These are phyloP conservation scores for Naganishia friedmannii DNA, from an alignment of 768 basidiomycete species.

Conservation along the genomic window DNA sequence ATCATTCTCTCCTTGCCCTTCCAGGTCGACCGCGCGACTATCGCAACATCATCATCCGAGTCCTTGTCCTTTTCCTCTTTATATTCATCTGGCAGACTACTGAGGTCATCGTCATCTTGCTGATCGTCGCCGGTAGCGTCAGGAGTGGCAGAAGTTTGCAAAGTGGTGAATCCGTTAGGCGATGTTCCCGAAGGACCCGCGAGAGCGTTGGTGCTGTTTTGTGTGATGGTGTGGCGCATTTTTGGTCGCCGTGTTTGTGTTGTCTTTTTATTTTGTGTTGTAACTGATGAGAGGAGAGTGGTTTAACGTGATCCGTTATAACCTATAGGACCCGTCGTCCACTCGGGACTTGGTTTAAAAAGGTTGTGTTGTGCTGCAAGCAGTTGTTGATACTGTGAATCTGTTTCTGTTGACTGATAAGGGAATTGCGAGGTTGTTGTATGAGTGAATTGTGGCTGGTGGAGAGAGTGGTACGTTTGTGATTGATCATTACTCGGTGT, in stretches of 20 bases:
- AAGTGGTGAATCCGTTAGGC: not conserved
- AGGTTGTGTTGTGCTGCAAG: conserved; percentile 14
- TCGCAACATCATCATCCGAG: conserved; percentile 20
- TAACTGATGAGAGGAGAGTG: not conserved
- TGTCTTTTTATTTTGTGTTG: not conserved
- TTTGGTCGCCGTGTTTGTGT: not conserved
- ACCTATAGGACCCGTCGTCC: conserved; percentile 24
- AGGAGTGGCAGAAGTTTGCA: not conserved
- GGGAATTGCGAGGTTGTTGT: not conserved
- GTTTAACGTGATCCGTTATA: not conserved
- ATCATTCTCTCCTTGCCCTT: conserved; percentile 20
- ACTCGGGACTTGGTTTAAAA: conserved; percentile 18
- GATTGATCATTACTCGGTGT: conserved; percentile 20
- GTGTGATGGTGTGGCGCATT: not conserved
- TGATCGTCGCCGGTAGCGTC: not conserved
- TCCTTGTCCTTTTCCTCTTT: conserved; percentile 24
- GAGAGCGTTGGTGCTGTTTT: conserved; percentile 6
- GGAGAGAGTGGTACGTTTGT: conserved; percentile 21
- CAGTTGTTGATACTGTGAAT: not conserved
- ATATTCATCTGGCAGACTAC: conserved; percentile 32
- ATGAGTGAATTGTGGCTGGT: conserved; percentile 24
- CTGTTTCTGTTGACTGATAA: not conserved
- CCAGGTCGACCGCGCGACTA: conserved; percentile 9
- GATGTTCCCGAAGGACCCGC: conserved; percentile 24
- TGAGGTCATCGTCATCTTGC: conserved; percentile 28